Evolutionary conservation across 2,329 filamentous ascomycete genomes (phyloP).

Genomic region (Exophiala phaeomuriformis): DNA sequence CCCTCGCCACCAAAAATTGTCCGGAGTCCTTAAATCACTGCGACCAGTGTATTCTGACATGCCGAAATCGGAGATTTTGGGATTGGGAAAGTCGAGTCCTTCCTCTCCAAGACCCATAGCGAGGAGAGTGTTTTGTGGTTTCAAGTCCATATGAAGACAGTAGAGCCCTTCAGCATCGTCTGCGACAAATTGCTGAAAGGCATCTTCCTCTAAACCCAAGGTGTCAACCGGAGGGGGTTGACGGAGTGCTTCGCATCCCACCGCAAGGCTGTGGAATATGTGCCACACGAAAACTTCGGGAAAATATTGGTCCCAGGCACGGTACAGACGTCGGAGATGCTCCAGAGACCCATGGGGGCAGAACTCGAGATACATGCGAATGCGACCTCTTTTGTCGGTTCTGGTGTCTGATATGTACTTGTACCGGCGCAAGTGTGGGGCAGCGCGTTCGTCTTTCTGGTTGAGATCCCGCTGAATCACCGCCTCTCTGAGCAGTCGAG

Average conservation of each 20-base stretch:
- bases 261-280: conserved; percentile 19
- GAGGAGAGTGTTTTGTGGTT: conserved; percentile 91
- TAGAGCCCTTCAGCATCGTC: conserved; percentile 26
- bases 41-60: conserved; percentile 1
- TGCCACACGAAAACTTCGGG: conserved; percentile 25
- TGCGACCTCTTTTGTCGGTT: not conserved
- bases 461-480: conserved; percentile 16
- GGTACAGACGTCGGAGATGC: conserved; percentile 12
- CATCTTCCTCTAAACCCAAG: not conserved
- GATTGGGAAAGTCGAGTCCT: conserved; percentile 10
- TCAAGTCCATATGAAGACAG: conserved; percentile 89
- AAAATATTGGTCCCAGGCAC: conserved; percentile 17
- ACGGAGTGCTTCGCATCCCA: conserved; percentile 13
- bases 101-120: conserved; percentile 1
- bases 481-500: conserved; percentile 9
- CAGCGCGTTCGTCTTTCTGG: conserved; percentile 1
- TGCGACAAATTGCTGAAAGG: not conserved
- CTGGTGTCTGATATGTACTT: conserved; percentile 9
- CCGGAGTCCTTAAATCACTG: conserved; percentile 10
- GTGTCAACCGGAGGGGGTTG: conserved; percentile 1
- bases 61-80: conserved; percentile 10
- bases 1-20: conserved; percentile 1
- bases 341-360: conserved; percentile 15
- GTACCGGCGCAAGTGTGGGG: conserved; percentile 17
- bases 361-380: conserved; percentile 22